A percentile compares a stretch with the other conserved stretches of the same genome.
Evolutionary conservation across 2,329 filamentous ascomycete species (phyloP).

Genomic region (Arthrobotrys entomopaga): DNA sequence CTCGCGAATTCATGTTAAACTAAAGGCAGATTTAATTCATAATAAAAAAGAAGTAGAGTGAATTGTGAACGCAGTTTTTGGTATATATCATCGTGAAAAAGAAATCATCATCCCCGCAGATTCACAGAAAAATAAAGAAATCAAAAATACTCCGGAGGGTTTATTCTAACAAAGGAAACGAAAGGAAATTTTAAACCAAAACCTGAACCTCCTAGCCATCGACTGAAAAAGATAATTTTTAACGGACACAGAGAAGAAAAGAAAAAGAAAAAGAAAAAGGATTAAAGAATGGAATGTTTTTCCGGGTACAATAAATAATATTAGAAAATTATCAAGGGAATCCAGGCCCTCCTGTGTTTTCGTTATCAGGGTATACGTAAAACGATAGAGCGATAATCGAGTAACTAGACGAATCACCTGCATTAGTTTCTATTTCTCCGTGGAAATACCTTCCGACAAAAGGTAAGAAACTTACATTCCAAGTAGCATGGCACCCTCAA

Average conservation of each 20-base stretch:
- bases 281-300: conserved; percentile 32
- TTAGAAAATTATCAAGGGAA: conserved; percentile 16
- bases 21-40: background rate
- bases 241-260: conserved; percentile 9
- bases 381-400: conserved; percentile 71
- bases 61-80: background rate
- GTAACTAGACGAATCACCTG: conserved; percentile 61
- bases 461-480: conserved; percentile 64
- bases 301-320: no score
- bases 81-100: no score
- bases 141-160: conserved; percentile 21
- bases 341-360: conserved; percentile 36
- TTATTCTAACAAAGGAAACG: conserved; percentile 47
- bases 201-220: no score
- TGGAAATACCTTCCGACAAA: no score
- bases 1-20: no score
- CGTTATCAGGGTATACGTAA: conserved; percentile 70
- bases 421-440: no score
- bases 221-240: no score
- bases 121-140: background rate
- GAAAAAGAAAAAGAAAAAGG: conserved; percentile 8
- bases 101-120: no score
- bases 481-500: conserved; percentile 79
- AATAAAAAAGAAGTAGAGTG: background rate
- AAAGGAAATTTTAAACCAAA: background rate